Percentiles rank a stretch among this genome's conserved stretches.
Evolutionary conservation across 257 asterid genomes (phyloP).

Genomic region (Jacaranda mimosifolia): DNA sequence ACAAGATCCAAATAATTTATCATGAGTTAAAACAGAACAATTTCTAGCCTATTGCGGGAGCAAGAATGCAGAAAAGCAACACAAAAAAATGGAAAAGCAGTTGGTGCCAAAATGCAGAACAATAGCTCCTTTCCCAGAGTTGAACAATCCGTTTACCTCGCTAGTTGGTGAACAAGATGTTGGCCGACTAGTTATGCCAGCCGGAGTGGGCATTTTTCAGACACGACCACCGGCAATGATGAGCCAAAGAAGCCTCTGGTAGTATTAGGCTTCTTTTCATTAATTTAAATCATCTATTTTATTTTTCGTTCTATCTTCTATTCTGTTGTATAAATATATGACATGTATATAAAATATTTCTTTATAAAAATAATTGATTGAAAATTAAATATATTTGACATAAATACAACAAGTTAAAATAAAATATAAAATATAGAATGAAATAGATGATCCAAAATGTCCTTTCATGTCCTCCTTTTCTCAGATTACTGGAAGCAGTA

Average conservation of each 20-base stretch:
- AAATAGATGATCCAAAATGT: too few species aligned
- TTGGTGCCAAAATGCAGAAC: conserved; percentile 29
- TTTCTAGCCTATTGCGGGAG: conserved; percentile 26
- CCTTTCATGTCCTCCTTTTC: conserved; percentile 54
- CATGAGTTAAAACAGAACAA: conserved; percentile 15
- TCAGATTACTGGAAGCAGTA: conserved; percentile 57
- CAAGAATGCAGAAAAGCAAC: conserved; percentile 38
- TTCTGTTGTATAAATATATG: too few species aligned
- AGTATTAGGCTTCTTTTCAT: conserved; percentile 39
- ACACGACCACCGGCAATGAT: conserved; percentile 40
- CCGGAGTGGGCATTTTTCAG: conserved; percentile 48
- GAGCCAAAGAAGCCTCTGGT: conserved; percentile 52
- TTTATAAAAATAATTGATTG: too few species aligned
- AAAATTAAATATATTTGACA: too few species aligned
- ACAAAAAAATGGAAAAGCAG: background rate
- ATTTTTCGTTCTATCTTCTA: too few species aligned
- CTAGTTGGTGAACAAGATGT: too few species aligned
- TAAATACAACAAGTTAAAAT: too few species aligned
- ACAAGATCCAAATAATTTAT: too few species aligned
- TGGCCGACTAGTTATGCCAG: conserved; percentile 24
- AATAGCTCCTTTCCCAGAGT: conserved; percentile 26
- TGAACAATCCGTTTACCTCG: conserved; percentile 36
- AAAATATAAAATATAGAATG: too few species aligned
- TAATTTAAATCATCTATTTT: too few species aligned
- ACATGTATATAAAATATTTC: too few species aligned